Evolutionary conservation across 306 rosid species (phyloP).

Genomic region (Sicyos baderoa): DNA sequence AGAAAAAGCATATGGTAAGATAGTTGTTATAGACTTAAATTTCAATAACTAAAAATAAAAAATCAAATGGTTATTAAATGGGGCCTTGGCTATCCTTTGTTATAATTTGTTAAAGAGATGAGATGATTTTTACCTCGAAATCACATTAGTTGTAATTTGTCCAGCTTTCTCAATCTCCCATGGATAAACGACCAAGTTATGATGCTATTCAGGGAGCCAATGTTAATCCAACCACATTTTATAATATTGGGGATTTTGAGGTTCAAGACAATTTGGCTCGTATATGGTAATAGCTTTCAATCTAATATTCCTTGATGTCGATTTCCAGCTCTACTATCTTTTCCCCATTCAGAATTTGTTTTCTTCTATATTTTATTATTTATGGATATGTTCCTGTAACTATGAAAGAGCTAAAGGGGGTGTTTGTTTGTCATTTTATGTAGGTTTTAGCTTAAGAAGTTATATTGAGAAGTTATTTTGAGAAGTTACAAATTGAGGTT

Average conservation of each 20-base stretch:
- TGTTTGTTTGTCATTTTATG: no score
- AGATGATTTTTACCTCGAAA: neutral
- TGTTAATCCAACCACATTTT: slow-evolving; percentile 66
- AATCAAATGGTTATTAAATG: no score
- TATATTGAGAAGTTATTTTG: no score
- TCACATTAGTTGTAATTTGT: neutral
- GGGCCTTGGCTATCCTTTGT: neutral
- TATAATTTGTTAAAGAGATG: neutral
- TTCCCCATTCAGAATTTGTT: neutral
- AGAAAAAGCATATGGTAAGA: no score
- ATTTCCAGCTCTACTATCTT: neutral
- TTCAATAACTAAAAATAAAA: no score
- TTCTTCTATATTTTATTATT: neutral
- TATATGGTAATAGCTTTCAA: slow-evolving; percentile 44
- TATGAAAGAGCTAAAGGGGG: slow-evolving; percentile 14
- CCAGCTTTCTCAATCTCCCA: slow-evolving; percentile 69
- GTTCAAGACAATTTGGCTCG: slow-evolving; percentile 90
- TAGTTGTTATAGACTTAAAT: no score
- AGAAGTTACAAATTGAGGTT: no score
- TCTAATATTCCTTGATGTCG: neutral
- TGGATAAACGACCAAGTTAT: slow-evolving; percentile 67
- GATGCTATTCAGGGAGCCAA: slow-evolving; percentile 76
- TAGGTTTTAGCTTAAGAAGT: no score
- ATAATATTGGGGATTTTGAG: slow-evolving; percentile 89
- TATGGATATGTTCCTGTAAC: neutral